Percentiles rank a stretch among this genome's conserved stretches.
These are phyloP conservation scores for Solanum appendiculatum DNA, from an alignment of 257 asterid species.

Conservation along the genomic window DNA sequence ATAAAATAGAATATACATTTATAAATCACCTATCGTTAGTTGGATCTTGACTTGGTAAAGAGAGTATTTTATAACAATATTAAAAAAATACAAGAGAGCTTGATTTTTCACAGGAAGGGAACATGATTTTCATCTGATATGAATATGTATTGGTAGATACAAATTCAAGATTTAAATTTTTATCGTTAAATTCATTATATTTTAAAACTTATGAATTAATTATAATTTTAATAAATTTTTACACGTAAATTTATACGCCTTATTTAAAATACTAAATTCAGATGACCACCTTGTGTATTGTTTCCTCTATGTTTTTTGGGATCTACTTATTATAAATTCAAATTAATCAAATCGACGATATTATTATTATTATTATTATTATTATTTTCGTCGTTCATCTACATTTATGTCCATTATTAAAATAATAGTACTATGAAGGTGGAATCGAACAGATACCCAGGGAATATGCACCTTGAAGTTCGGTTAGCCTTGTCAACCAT, in stretches of 20 bases:
- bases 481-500: background rate
- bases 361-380: background rate
- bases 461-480: background rate
- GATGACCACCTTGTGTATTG: background rate
- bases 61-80: background rate
- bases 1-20: background rate
- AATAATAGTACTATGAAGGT: background rate
- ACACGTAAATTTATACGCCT: background rate
- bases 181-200: too few species aligned
- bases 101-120: background rate
- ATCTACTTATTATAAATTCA: background rate
- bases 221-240: background rate
- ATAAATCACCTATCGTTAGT: background rate
- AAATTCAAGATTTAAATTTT: background rate
- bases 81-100: background rate
- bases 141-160: background rate
- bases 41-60: background rate
- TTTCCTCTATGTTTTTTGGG: background rate
- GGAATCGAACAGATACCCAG: background rate
- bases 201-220: too few species aligned
- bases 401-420: background rate
- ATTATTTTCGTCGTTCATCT: background rate
- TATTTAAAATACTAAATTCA: background rate
- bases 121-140: background rate
- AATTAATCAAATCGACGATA: background rate